Base-by-base conservation (phyloP, 345 rosid species). In the Populus davidiana region DNA sequence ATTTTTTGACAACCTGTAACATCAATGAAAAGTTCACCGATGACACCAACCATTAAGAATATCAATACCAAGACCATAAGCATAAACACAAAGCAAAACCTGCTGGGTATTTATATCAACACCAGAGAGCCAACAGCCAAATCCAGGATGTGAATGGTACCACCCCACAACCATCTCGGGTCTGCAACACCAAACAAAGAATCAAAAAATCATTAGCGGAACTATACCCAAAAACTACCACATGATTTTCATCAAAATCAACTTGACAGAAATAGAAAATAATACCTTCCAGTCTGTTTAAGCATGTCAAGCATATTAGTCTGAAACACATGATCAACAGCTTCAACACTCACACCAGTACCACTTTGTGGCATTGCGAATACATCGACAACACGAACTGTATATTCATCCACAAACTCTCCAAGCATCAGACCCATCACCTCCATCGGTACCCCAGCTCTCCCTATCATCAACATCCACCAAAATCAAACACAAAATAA, bases 361-460 rank as follows among this genome's bases (percentile, higher is more conserved):
- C 98, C 99, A 69, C 99, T 96, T 81, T 96, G 99, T 6, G 99
- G 99, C 99, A 96, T 96, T 0, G 99, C 99, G 79, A 94, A 96
- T 12, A 96, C 99, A 87, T 96, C 98, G 12, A 96, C 98, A 41
- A 96, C 99, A 2, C 97, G 90, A 17, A 94, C 98, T 0, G 99
- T 96, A 86, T 96, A 94, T 83, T 96, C 98, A 35, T 94, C 99
- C 77, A 96, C 99, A 66, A 96, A 96, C 81, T 96, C 99, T 67
- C 99, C 99, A 36, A 94, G 89, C 99, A 96, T 96, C 95, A 96
- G 73, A 31, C 99, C 99, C 99, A 96, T 96, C 2, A 96, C 99
- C 75, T 96, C 98, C 99, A 96, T 96, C 64, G 99, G 99, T 44
- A 96, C 99, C 70, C 99, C 98, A 88, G 98, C 99, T 84, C 99